phyloP scores from a whole-genome alignment of 2,329 filamentous ascomycete species.

The Colletotrichum siamense region DNA sequence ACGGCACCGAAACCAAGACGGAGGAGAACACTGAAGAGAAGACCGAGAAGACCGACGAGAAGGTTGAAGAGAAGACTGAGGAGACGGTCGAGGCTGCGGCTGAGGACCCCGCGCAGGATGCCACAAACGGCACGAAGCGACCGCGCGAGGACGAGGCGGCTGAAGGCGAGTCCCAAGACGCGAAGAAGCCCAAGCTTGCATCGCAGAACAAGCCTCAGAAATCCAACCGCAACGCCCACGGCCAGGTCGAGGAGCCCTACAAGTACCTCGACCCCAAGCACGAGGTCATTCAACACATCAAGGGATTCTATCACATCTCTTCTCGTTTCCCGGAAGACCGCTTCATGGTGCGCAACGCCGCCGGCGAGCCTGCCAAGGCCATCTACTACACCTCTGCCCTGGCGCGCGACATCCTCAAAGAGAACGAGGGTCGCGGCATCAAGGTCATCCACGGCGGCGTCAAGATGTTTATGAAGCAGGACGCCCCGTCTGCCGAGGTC shows the following conservation, averaged over 20 bases:
- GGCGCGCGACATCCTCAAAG: slow-evolving; percentile 81
- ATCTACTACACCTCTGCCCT: slow-evolving; percentile 95
- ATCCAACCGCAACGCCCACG: slow-evolving; percentile 49
- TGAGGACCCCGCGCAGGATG: slow-evolving; percentile 20
- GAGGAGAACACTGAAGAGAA: slow-evolving; percentile 21
- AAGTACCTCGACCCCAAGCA: slow-evolving; percentile 83
- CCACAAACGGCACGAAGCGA: slow-evolving; percentile 36
- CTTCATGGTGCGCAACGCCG: slow-evolving; percentile 95
- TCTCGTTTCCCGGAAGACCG: slow-evolving; percentile 85
- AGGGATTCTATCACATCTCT: slow-evolving; percentile 84
- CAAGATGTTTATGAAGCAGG: slow-evolving; percentile 99
- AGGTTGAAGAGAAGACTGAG: not conserved
- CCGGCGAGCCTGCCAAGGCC: slow-evolving; percentile 86
- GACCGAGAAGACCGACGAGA: slow-evolving; percentile 6
- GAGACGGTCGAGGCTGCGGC: not conserved
- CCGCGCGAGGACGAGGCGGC: slow-evolving; percentile 32
- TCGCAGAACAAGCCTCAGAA: slow-evolving; percentile 32
- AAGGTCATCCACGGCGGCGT: slow-evolving; percentile 97
- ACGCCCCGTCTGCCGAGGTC: slow-evolving; percentile 83
- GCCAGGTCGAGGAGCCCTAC: slow-evolving; percentile 86
- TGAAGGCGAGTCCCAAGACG: slow-evolving; percentile 35
- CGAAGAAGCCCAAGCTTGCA: slow-evolving; percentile 50
- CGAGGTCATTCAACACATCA: slow-evolving; percentile 77
- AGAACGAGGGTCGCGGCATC: slow-evolving; percentile 89
- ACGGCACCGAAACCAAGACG: not conserved